These are phyloP conservation scores for Solanum pennellii DNA, from an alignment of 257 asterid genomes.

Conservation along the genomic window DNA sequence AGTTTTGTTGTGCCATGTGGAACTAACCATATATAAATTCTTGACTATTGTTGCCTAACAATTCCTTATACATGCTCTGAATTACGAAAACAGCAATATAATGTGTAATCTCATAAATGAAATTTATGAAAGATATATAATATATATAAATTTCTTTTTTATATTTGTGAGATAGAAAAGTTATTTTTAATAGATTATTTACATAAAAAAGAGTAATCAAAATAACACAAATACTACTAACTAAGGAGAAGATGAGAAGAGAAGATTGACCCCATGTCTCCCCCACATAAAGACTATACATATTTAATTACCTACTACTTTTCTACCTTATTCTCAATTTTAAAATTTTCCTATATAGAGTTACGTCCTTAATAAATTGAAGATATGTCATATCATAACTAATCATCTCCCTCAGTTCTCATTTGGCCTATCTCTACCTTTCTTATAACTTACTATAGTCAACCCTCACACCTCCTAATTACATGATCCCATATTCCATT, in stretches of 20 bases:
- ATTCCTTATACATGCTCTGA: not conserved
- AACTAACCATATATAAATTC: not conserved
- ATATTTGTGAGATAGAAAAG: not conserved
- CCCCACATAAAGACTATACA: not conserved
- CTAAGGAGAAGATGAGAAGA: not conserved
- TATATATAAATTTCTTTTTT: not conserved
- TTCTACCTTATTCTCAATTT: not conserved
- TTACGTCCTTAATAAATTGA: not conserved
- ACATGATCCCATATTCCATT: slow-evolving; percentile 1
- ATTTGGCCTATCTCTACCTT: not conserved
- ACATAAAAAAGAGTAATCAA: not conserved
- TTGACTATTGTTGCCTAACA: not conserved
- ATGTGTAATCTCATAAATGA: not conserved
- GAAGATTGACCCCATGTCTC: not conserved
- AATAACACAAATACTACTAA: not conserved
- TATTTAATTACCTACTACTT: not conserved
- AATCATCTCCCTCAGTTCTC: not conserved
- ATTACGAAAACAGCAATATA: not conserved
- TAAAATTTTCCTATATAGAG: not conserved
- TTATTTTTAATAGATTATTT: not conserved
- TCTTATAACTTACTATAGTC: not conserved
- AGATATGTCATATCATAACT: not conserved
- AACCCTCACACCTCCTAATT: not conserved
- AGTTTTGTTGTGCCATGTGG: not conserved
- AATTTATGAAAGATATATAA: not conserved